These are phyloP conservation scores for Blastomyces emzantsi DNA, from an alignment of 2,329 filamentous ascomycete species.

Conservation along the genomic window DNA sequence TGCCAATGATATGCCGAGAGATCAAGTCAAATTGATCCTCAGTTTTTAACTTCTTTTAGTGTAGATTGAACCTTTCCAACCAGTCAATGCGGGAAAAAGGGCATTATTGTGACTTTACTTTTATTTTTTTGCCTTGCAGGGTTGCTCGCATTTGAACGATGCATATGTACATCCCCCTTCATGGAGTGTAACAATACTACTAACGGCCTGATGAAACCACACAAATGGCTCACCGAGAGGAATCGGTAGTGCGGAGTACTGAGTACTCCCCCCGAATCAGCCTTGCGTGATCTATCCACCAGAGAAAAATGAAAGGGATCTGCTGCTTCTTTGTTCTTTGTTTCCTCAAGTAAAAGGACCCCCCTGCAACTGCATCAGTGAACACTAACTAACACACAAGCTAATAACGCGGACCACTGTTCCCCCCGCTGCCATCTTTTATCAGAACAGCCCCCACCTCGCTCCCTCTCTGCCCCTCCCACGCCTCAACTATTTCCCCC, in stretches of 20 bases:
- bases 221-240: background rate
- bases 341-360: background rate
- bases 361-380: background rate
- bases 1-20: slow-evolving; percentile 10
- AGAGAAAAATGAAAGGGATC: background rate
- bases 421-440: background rate
- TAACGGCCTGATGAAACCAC: background rate
- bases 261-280: background rate
- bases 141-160: background rate
- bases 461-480: background rate
- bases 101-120: background rate
- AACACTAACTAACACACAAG: background rate
- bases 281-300: background rate
- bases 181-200: background rate
- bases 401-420: background rate
- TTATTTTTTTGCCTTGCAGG: background rate
- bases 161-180: background rate
- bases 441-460: background rate
- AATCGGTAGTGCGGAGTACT: too few species aligned
- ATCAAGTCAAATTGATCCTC: slow-evolving; percentile 13
- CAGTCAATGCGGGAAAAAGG: background rate
- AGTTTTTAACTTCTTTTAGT: background rate
- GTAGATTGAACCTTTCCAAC: background rate
- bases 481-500: background rate
- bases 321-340: background rate